Evolutionary conservation across 1,284 basidiomycete species (phyloP).

Genomic region (Cutaneotrichosporon sp.): DNA sequence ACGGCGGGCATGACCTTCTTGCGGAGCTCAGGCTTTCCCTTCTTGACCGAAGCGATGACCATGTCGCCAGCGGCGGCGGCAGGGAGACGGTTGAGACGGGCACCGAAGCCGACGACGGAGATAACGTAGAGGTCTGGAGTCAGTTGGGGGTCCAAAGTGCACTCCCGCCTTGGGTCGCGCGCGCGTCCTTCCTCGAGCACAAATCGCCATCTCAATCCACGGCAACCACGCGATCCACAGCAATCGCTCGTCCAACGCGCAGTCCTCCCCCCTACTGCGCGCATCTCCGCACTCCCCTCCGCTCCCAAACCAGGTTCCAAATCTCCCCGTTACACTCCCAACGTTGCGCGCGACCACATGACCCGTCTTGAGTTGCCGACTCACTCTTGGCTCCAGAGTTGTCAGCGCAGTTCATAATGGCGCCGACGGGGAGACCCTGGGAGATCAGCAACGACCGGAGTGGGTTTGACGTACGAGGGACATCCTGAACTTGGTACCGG

Average conservation of each 20-base stretch:
- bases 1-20: conserved; percentile 99
- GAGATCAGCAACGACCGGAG: background rate
- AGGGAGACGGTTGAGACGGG: conserved; percentile 93
- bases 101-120: conserved; percentile 70
- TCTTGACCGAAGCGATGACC: conserved; percentile 99
- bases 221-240: no score
- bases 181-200: no score
- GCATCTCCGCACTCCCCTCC: no score
- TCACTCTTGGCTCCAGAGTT: conserved; percentile 94
- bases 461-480: conserved; percentile 55
- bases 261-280: background rate
- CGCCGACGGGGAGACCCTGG: conserved; percentile 82
- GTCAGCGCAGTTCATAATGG: conserved; percentile 99
- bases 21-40: conserved; percentile 98
- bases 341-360: background rate
- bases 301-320: background rate
- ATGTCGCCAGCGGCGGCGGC: conserved; percentile 98
- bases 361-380: no score
- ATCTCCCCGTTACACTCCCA: background rate
- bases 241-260: no score
- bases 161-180: no score
- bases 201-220: no score
- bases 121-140: conserved; percentile 49
- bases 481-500: conserved; percentile 97
- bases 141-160: no score